Conservation (phyloP, 768 basidiomycete species). For the Suillus paluster region DNA sequence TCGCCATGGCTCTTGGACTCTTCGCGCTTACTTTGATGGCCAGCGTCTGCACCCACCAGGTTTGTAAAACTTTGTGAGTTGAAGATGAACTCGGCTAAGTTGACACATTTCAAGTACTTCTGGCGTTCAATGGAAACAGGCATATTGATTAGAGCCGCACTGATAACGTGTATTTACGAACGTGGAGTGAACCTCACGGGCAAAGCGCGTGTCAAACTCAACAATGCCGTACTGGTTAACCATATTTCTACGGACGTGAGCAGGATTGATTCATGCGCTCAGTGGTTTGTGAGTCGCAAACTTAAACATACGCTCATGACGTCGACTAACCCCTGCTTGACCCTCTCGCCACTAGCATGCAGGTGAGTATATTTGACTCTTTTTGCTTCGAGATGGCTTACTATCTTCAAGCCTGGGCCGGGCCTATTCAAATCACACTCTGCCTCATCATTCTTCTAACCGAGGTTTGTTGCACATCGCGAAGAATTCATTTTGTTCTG, state of each 20-base stretch:
- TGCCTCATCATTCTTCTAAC: slow-evolving; percentile 63
- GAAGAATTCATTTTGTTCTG: neutral
- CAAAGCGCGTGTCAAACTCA: slow-evolving; percentile 63
- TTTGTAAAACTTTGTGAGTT: slow-evolving; percentile 17
- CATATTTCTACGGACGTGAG: slow-evolving; percentile 72
- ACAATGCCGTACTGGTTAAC: slow-evolving; percentile 64
- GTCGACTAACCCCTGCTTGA: neutral
- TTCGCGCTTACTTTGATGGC: slow-evolving; percentile 52
- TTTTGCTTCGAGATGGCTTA: neutral
- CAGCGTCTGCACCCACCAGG: slow-evolving; percentile 68
- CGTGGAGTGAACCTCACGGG: slow-evolving; percentile 68
- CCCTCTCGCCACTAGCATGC: slow-evolving; percentile 42
- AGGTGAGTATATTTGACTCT: slow-evolving; percentile 24
- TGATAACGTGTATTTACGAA: slow-evolving; percentile 74
- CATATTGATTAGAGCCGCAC: slow-evolving; percentile 62
- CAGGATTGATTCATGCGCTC: slow-evolving; percentile 62
- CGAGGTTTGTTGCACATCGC: slow-evolving; percentile 43
- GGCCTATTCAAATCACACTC: slow-evolving; percentile 67
- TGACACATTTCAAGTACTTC: slow-evolving; percentile 55
- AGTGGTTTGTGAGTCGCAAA: slow-evolving; percentile 66
- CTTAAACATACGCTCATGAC: neutral
- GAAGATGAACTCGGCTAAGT: neutral
- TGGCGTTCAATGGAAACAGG: slow-evolving; percentile 72
- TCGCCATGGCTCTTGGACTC: slow-evolving; percentile 62
- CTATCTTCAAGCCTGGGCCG: slow-evolving; percentile 56